phyloP scores from a whole-genome alignment of 1,284 basidiomycete genomes.

The Ustilago crameri region DNA sequence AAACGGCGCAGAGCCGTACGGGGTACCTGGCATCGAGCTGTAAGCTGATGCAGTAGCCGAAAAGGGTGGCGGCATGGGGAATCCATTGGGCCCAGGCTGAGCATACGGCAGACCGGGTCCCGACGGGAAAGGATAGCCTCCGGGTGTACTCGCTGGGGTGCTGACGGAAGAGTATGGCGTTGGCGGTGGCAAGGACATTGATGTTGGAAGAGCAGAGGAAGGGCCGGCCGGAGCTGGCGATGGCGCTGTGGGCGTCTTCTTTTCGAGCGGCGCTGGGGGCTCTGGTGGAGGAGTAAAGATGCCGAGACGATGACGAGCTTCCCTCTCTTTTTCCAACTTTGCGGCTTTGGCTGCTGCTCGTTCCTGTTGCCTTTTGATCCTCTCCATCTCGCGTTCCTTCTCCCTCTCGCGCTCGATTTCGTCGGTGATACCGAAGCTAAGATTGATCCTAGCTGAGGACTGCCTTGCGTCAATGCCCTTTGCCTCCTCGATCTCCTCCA shows the following conservation, averaged over 20 bases:
- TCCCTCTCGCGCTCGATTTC: conserved; percentile 50
- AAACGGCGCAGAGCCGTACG: conserved; percentile 11
- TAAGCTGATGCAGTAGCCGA: conserved; percentile 10
- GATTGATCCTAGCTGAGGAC: conserved; percentile 32
- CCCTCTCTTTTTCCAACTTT: conserved; percentile 44
- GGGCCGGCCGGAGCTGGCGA: conserved; percentile 3
- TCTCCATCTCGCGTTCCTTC: conserved; percentile 38
- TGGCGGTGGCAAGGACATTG: conserved; percentile 11
- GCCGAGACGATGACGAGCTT: conserved; percentile 32
- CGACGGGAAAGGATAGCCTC: conserved; percentile 25
- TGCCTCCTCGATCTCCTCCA: conserved; percentile 48
- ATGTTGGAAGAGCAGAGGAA: conserved; percentile 2
- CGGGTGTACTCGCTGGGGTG: conserved; percentile 28
- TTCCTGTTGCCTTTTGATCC: conserved; percentile 47
- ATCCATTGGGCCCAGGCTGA: conserved; percentile 17
- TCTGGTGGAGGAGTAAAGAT: conserved; percentile 40
- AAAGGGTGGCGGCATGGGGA: conserved; percentile 19
- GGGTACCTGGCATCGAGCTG: conserved; percentile 20
- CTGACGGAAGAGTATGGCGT: conserved; percentile 16
- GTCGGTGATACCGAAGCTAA: conserved; percentile 47
- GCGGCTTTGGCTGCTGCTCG: conserved; percentile 42
- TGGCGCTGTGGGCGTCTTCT: conserved; percentile 1
- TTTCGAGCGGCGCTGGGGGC: conserved; percentile 2
- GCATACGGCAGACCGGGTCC: conserved; percentile 14
- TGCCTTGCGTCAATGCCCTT: conserved; percentile 14